Conservation (phyloP, 306 rosid genomes). For the Ochetophila trinervis region DNA sequence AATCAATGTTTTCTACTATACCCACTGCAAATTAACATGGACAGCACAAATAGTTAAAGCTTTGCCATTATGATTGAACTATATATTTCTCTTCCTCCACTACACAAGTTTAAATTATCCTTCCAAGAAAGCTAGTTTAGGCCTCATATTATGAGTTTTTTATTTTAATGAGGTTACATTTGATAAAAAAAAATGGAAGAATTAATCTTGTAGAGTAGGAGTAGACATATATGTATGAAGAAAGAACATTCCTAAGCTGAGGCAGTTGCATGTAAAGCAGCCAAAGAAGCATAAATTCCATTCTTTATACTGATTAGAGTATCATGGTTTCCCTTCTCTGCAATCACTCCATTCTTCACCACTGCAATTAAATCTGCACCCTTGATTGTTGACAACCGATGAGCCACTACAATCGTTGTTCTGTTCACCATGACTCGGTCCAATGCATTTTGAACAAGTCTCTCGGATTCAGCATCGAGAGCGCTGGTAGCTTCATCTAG, state of each 20-base stretch:
- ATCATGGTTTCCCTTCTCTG: constrained; percentile 72
- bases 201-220: no score
- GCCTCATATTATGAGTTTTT: no score
- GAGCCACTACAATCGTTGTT: constrained; percentile 70
- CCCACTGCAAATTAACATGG: no score
- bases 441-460: constrained; percentile 66
- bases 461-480: constrained; percentile 77
- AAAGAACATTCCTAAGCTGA: constrained; percentile 26
- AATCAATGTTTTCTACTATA: no score
- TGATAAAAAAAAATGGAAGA: no score
- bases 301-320: constrained; percentile 46
- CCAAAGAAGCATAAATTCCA: constrained; percentile 61
- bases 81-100: no score
- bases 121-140: no score
- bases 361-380: constrained; percentile 65
- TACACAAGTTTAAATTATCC: no score
- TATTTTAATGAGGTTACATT: no score
- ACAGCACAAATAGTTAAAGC: no score
- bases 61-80: no score
- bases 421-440: constrained; percentile 54
- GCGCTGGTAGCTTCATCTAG: constrained; percentile 85
- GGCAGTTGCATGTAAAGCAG: constrained; percentile 44
- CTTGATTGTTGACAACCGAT: constrained; percentile 59
- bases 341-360: constrained; percentile 57
- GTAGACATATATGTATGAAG: no score